Evolutionary conservation across 805 yeast genomes (phyloP), one percentile per base, ranked within the genome.

Genomic region (Lipomyces mesembrius): DNA sequence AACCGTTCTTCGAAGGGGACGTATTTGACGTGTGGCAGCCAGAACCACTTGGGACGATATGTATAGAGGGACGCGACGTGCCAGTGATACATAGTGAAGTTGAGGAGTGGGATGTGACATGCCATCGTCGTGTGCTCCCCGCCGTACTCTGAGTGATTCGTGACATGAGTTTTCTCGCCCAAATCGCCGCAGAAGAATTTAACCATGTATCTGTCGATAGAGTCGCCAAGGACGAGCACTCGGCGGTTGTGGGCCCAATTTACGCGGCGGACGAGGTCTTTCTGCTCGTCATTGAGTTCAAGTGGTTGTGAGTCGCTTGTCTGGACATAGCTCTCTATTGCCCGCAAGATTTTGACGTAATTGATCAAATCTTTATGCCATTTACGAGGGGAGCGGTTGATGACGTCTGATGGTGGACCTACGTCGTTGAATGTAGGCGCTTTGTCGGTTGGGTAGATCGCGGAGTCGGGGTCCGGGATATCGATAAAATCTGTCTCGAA

Each of bases 171-270:
- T 4, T 46, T 25, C 20, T 59, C 57, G 6, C 51, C 59, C 11
- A 62, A 34, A 17, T 60, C 70, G 14, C 35, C 27, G 58, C 71
- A 68, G 20, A 64, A 60, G 55, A 62, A 61, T 60, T 68, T 64
- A 12, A 66, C 22, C 71, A 68, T 68, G 39, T 62, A 59, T n/a
- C 71, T 64, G 60, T 68, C 71, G 35, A 68, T 65, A 17, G 70
- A 66, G 53, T 68, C 71, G 12, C 71, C 71, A 14, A 68, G 39
- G 37, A 66, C 57, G 27, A 68, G 60, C 20, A 66, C 65, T 14
- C 71, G 71, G 7, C 66, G 63, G 51, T 62, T 62, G 49, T 66
- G 70, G 22, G 59, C n/a, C 71, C 71, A 68, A 55, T 65, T 66
- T 27, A 63, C 11, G 27, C 66, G 63, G 25, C 37, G 9, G 52